phyloP scores from a whole-genome alignment of 2,329 filamentous ascomycete genomes.

The Dothidotthia symphoricarpi region DNA sequence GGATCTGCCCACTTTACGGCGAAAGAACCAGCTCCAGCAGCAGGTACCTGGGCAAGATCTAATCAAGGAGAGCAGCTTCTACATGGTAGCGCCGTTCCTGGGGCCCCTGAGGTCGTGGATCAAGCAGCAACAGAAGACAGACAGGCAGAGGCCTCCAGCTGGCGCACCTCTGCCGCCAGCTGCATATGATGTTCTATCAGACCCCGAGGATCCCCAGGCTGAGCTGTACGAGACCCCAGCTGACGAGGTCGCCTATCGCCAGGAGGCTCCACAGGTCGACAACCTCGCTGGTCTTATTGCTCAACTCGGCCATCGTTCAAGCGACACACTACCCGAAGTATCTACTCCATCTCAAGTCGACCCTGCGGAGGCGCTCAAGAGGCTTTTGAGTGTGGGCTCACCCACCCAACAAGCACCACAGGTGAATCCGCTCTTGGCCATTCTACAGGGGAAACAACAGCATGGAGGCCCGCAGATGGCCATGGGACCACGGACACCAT shows the following conservation, averaged over 20 bases:
- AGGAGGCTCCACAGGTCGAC: constrained; percentile 12
- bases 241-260: constrained; percentile 16
- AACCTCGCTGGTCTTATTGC: constrained; percentile 36
- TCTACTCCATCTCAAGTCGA: constrained; percentile 38
- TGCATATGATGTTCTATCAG: constrained; percentile 15
- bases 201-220: constrained; percentile 31
- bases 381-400: constrained; percentile 45
- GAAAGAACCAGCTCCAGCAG: constrained; percentile 61
- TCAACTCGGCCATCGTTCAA: constrained; percentile 27
- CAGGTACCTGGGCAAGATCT: constrained; percentile 54
- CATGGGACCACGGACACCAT: constrained; percentile 45
- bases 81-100: constrained; percentile 95
- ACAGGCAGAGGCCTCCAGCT: constrained; percentile 49
- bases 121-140: constrained; percentile 74
- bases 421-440: constrained; percentile 54
- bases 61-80: constrained; percentile 81
- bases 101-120: constrained; percentile 88
- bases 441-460: constrained; percentile 45
- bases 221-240: constrained; percentile 30
- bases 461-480: constrained; percentile 11
- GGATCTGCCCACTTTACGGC: constrained; percentile 79
- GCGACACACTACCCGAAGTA: constrained; percentile 34
- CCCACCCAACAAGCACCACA: constrained; percentile 25
- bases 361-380: constrained; percentile 54
- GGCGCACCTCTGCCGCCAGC: constrained; percentile 20